Percentiles rank a stretch among this genome's conserved stretches.
Conservation (phyloP, 2,329 filamentous ascomycete species). For the Arthroderma sp. region DNA sequence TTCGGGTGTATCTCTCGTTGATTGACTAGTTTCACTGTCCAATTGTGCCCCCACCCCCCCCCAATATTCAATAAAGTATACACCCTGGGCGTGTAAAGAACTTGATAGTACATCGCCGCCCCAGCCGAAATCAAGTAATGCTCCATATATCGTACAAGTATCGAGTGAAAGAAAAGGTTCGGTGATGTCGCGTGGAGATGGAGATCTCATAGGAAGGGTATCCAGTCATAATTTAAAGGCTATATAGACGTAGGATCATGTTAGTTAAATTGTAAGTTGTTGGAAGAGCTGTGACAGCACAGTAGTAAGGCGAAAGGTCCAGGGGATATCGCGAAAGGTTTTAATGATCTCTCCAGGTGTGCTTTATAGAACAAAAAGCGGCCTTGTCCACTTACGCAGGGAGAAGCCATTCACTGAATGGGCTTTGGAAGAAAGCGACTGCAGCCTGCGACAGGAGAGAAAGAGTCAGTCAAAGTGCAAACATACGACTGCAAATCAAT, state of each 20-base stretch:
- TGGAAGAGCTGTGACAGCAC: not conserved
- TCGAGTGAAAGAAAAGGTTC: not conserved
- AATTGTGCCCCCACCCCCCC: not conserved
- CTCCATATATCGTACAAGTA: conserved; percentile 2
- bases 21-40: not conserved
- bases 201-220: not conserved
- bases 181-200: not conserved
- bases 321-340: no score
- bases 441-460: conserved; percentile 40
- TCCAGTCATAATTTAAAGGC: not conserved
- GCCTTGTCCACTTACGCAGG: conserved; percentile 41
- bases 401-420: conserved; percentile 55
- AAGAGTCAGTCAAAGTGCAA: not conserved
- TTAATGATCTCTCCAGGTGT: no score
- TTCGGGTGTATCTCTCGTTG: not conserved
- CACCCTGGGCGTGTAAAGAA: not conserved
- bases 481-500: conserved; percentile 5
- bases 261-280: not conserved
- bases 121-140: not conserved
- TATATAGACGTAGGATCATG: not conserved
- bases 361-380: not conserved
- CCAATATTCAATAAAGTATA: not conserved
- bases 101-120: not conserved
- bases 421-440: conserved; percentile 55
- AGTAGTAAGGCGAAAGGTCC: not conserved